Evolutionary conservation across 805 yeast genomes (phyloP), one percentile per base, ranked within the genome.

Genomic region (Clavispora asparagi): DNA sequence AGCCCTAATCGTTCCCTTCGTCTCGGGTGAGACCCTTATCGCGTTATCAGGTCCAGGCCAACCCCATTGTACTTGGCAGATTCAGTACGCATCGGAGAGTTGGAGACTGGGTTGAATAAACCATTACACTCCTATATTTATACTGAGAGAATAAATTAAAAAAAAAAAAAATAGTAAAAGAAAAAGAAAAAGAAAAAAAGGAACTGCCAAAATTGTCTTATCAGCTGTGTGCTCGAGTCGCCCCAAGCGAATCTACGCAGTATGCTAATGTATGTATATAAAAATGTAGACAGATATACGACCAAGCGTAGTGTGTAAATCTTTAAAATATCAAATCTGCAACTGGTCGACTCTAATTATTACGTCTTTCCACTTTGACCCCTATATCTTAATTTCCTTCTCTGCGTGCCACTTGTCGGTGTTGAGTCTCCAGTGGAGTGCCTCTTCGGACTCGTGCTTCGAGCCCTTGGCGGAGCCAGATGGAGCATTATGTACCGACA

Each of bases 341-440:
- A 31, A 10, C 45, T 17, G 2, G 30, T 39, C 26, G 25, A 4
- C 35, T 31, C 35, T 31, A 31, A 31, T 31, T 31, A 31, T 6
- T 31, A n/a, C 16, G 8, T 14, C 10, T 6, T 6, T 14, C 9
- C 10, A 31, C 10, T 14, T n/a, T 14, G 3, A 4, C 10, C 35
- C 12, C 53, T 46, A 76, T 40, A 79, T 59, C 43, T 60, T 70
- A 39, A 85, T 73, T 53, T 85, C 92, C 36, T 68, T 61, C 58
- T 85, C 94, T 11, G 67, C 62, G 46, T 74, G 74, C 79, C 85
- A 82, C 47, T 73, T 73, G 30, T 68, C 66, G 45, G 76, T 69
- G 49, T 68, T 68, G 54, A 83, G 78, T 69, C 91, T 79, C 95
- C 95, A 87, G 64, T 87, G 95, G 37, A 73, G 67, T 13, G 78